Evolutionary conservation across 2,329 filamentous ascomycete species (phyloP), one percentile per base, ranked within the genome.

Genomic region (Alternaria solani): DNA sequence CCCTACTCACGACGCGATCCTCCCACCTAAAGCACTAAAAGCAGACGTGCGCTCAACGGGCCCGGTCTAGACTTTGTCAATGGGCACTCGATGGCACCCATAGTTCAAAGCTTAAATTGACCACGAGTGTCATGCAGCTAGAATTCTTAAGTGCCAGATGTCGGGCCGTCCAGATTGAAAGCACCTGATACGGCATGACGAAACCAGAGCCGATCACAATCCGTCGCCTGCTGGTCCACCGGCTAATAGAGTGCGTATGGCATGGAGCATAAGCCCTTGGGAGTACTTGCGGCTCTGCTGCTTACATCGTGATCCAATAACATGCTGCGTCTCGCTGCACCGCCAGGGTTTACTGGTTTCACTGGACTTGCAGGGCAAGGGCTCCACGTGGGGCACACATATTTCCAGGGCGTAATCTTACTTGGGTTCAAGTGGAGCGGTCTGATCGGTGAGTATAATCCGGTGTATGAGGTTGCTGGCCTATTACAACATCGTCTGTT

Each of bases 1-100:
- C 1, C 11, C 1, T 0, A 1, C n/a, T 32, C 14, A 14, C 23
- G 44, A 34, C 12, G 4, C 16, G 0, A 23, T 3, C 30, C 28
- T 32, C 2, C 8, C 12, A 2, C 4, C 28, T 11, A 7, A 16
- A 2, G 28, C 0, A 2, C 30, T 2, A 18, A 18, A 9, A 34
- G 34, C 1, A 6, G 0, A 1, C n/a, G 26, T 14, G 28, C 0
- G 28, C 0, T 20, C 18, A 12, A 16, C 34, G 20, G 4, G 30
- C 12, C 44, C 9, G 44, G 30, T n/a, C 32, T 23, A 48, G 42
- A 28, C 16, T 28, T 46, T 12, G 25, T 28, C 25, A 2, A 46
- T 8, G 7, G 11, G 42, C 7, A 28, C 7, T n/a, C 25, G 8
- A 28, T 28, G 1, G 9, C 12, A 23, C 8, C 7, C 8, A 4